A percentile compares a stretch with the other conserved stretches of the same genome.
phyloP scores from a whole-genome alignment of 306 rosid species.

The Rosa multiflora region DNA sequence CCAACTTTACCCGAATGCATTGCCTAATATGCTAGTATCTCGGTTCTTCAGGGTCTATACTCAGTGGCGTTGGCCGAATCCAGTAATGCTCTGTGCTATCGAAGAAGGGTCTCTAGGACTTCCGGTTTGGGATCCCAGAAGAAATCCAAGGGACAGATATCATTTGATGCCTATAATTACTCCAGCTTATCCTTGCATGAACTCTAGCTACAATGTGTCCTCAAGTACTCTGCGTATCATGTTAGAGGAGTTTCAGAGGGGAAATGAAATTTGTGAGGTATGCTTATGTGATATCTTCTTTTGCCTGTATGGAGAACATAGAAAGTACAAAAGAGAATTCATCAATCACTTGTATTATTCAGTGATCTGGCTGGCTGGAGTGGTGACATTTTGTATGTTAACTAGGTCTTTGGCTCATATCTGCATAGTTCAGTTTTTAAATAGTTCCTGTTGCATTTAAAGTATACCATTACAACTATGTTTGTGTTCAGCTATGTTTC shows the following conservation, averaged over 20 bases:
- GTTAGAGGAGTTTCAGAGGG: constrained; percentile 90
- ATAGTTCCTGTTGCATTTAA: neutral
- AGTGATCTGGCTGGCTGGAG: neutral
- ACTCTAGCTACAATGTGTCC: constrained; percentile 96
- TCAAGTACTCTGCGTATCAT: constrained; percentile 84
- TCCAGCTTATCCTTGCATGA: constrained; percentile 98
- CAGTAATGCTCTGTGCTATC: constrained; percentile 86
- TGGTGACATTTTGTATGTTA: constrained; percentile 3
- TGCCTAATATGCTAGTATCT: constrained; percentile 91
- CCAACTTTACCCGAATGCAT: constrained; percentile 94
- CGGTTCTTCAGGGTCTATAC: constrained; percentile 94
- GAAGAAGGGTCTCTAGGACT: constrained; percentile 96
- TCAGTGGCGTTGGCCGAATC: constrained; percentile 99
- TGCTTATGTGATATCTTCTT: constrained; percentile 7
- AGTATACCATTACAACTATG: neutral
- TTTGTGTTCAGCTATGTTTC: neutral
- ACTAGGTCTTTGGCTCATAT: neutral
- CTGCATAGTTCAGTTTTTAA: neutral
- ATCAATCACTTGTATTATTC: neutral
- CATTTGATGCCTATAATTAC: constrained; percentile 98
- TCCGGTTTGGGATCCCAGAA: constrained; percentile 95
- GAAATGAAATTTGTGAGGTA: constrained; percentile 93
- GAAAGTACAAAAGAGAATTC: neutral
- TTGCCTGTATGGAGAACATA: constrained; percentile 9
- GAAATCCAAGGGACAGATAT: constrained; percentile 72